Conservation (phyloP, 2,329 filamentous ascomycete genomes). For the Colletotrichum sansevieriae region DNA sequence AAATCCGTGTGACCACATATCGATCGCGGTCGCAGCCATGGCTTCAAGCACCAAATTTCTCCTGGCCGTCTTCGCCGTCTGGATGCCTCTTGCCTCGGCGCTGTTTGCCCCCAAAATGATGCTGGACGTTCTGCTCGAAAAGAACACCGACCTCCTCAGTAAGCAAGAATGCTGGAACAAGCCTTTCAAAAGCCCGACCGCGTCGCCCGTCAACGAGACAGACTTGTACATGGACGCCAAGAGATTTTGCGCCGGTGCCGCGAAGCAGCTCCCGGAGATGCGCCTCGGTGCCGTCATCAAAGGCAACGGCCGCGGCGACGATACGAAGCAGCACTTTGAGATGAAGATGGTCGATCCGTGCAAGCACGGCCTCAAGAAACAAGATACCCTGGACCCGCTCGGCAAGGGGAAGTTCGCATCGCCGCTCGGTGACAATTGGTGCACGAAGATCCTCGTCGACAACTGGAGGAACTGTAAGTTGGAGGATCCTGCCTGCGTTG, state of each 20-base stretch:
- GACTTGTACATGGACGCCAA: conserved; percentile 8
- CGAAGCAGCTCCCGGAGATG: background rate
- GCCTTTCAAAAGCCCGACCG: background rate
- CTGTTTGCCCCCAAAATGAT: too few species aligned
- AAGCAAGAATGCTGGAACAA: background rate
- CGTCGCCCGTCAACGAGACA: background rate
- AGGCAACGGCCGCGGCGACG: background rate
- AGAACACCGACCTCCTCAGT: background rate
- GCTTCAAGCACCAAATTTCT: too few species aligned
- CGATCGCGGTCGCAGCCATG: too few species aligned
- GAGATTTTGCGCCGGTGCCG: conserved; percentile 2
- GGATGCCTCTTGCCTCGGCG: too few species aligned
- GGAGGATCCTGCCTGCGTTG: too few species aligned
- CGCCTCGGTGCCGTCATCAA: background rate
- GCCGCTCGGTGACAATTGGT: background rate
- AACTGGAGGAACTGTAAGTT: conserved; percentile 21
- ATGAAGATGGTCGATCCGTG: background rate
- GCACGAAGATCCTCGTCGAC: background rate
- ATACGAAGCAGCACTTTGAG: conserved; percentile 4
- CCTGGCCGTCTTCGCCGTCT: too few species aligned
- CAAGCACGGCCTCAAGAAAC: background rate
- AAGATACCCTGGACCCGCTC: background rate
- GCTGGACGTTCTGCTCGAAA: too few species aligned
- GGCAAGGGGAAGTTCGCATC: background rate
- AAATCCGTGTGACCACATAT: too few species aligned